Base-by-base conservation (phyloP, 164 flowering plant species). In the Vitis rotundifolia region DNA sequence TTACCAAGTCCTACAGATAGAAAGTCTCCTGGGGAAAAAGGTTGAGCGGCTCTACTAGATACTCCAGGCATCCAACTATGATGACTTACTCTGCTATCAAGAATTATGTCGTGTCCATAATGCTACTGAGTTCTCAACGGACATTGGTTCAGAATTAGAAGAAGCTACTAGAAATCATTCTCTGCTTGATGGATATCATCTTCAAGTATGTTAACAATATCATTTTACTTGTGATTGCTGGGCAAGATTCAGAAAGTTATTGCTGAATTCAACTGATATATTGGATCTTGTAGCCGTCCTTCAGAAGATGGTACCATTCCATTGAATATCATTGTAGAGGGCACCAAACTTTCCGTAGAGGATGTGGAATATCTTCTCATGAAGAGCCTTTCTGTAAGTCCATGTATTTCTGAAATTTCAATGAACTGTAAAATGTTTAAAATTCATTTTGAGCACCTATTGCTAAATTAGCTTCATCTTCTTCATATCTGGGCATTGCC, bases 171-270 rank as follows among this genome's bases (percentile, higher is more conserved):
- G 98, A 95, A 63, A 95, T 91, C 80, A 90, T 95, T 75, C 96
- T 93, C 49, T 91, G 98, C 83, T 77, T 95, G 78, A 93, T 93
- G 97, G 99, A 95, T 73, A 95, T 93, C 50, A 95, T 95, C 66
- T 95, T 91, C 82, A 93, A 93, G 99, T 89, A 22, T 71, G 61
- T n/a, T 54, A 52, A 47, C 12, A 7, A 19, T 18, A 9, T 8
- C 37, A 53, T 47, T 51, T 31, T 12, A 50, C 5, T 49, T 11
- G 13, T 49, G 63, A 49, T 55, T 13, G n/a, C 28, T 51, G 28
- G 1, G 16, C n/a, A 9, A 5, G 18, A 50, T 28, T 22, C 4
- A 49, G 37, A 44, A 11, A 11, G 8, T 31, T 14, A 22, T 29
- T 64, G 19, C 12, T 58, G 12, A 49, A 66, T 13, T 49, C 37